Percentiles rank a stretch among this genome's conserved stretches.
These are phyloP conservation scores for Podospora conica DNA, from an alignment of 495 filamentous ascomycete species.

Conservation along the genomic window DNA sequence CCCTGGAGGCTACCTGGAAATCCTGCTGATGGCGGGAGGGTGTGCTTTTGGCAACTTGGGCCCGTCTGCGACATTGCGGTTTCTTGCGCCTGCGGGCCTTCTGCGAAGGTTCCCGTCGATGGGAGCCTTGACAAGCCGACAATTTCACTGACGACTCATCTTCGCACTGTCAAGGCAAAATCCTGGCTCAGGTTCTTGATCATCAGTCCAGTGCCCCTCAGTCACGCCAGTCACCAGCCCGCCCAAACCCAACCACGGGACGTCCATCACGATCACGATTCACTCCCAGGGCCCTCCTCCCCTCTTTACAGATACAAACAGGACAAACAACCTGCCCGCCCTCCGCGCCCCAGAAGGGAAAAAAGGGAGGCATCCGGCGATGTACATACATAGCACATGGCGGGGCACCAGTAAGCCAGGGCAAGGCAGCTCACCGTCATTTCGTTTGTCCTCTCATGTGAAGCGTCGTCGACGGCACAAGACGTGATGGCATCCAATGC, in stretches of 20 bases:
- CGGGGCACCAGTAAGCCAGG: background rate
- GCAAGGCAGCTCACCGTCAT: slow-evolving; percentile 19
- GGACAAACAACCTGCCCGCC: background rate
- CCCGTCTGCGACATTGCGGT: background rate
- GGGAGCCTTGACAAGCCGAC: background rate
- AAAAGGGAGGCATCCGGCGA: background rate
- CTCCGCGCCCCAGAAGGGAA: background rate
- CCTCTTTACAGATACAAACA: background rate
- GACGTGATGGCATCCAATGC: slow-evolving; percentile 2
- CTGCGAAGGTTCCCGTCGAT: background rate
- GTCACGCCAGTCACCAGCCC: background rate
- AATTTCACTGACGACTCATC: too few relatives aligned
- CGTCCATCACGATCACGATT: background rate
- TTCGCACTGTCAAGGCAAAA: slow-evolving; percentile 7
- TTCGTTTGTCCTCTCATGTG: slow-evolving; percentile 16
- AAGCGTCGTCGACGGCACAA: slow-evolving; percentile 2
- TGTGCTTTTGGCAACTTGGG: slow-evolving; percentile 5
- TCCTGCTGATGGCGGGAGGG: slow-evolving; percentile 2
- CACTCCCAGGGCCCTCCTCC: background rate
- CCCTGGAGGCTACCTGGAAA: slow-evolving; percentile 1
- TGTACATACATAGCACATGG: background rate
- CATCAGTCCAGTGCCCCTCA: background rate
- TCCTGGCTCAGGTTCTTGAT: slow-evolving; percentile 4
- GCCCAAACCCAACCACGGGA: slow-evolving; percentile 1
- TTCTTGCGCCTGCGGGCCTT: background rate